phyloP scores from a whole-genome alignment of 75 land plant genomes.

The Adiantum capillusveneris region DNA sequence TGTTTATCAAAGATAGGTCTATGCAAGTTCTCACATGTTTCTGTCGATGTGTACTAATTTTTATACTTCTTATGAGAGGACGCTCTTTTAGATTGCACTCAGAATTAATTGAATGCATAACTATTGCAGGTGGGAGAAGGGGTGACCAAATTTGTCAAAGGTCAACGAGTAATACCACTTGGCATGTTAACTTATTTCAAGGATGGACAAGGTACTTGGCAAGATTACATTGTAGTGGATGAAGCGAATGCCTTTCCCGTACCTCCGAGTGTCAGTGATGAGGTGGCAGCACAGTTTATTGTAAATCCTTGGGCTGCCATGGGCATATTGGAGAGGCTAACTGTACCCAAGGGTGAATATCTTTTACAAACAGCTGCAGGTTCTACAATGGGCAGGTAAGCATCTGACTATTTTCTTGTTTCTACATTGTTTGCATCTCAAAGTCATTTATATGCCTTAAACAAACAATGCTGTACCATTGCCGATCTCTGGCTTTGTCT shows the following conservation, averaged over 20 bases:
- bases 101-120: no score
- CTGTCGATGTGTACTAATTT: no score
- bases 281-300: constrained; percentile 35
- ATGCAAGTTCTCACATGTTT: no score
- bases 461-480: no score
- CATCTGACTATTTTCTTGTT: background rate
- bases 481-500: no score
- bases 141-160: constrained; percentile 18
- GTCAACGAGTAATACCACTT: constrained; percentile 30
- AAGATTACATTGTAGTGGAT: constrained; percentile 32
- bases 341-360: constrained; percentile 23
- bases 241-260: constrained; percentile 27
- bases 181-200: constrained; percentile 20
- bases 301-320: constrained; percentile 41
- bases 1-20: no score
- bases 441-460: no score
- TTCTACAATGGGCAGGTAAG: constrained; percentile 21
- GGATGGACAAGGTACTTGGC: constrained; percentile 36
- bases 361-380: constrained; percentile 35
- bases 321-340: constrained; percentile 21
- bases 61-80: no score
- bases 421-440: no score
- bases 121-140: constrained; percentile 30
- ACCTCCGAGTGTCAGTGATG: constrained; percentile 22
- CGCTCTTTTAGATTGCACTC: no score